Base-by-base conservation (phyloP, 1,284 basidiomycete species). In the Naganishia albida region DNA sequence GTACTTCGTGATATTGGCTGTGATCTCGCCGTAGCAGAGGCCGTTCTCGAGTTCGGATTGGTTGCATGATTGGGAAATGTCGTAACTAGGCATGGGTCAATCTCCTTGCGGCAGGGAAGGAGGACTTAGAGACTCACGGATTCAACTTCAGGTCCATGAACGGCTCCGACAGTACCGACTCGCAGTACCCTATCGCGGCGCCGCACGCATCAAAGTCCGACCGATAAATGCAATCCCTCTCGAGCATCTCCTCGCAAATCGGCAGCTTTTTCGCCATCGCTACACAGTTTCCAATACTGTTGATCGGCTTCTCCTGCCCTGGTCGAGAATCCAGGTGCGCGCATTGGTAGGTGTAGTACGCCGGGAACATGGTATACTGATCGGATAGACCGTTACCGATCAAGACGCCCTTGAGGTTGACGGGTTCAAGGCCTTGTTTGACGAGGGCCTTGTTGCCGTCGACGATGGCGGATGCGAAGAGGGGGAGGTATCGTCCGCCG, bases 351-450 rank as follows among this genome's bases (percentile, higher is more conserved):
- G 74, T 72, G 69, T 72, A 76, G 69, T 78, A 78, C 0, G 76
- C 75, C 56, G 76, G 73, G 34, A 69, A 67, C 30, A 72, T 74
- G 15, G 69, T 53, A 56, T 72, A 73, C 75, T 62, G 3, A 62
- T 83, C 81, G 0, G 82, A 83, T 42, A 82, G 73, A 7, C 83
- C 83, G 68, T 79, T 81, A 82, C 92, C 91, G 59, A 94, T 91
- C 80, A 93, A 85, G 40, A 90, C 81, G 18, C 88, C 89, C 54
- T 85, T 83, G 7, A 94, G 81, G 73, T 93, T 93, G 71, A 94
- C 85, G 0, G 88, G 87, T 7, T 84, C 83, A 70, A 87, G 74
- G 1, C 87, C 88, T 0, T 81, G 83, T n/a, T 83, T 80, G 13
- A 82, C 75, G 15, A 89, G 80, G 30, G 76, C 74, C 7, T 82